Base-by-base conservation (phyloP, 2,329 filamentous ascomycete genomes). In the Colletotrichum sp. region DNA sequence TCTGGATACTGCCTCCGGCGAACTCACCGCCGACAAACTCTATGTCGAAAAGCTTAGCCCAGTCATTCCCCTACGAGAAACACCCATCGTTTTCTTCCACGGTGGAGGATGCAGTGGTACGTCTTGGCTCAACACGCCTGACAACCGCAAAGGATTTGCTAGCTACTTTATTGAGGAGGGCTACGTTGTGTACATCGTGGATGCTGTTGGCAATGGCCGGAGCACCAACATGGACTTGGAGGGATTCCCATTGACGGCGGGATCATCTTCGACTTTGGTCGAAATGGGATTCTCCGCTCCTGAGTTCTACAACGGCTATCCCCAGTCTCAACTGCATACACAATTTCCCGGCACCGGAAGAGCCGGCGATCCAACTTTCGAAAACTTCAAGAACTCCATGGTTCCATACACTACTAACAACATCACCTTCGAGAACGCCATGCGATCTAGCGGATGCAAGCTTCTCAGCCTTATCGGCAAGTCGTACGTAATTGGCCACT, bases 41-140 rank as follows among this genome's bases (percentile, higher is more conserved):
- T 91, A 91, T 76, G 87, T 90, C 36, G 89, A 91, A 81, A 84
- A 83, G 68, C 82, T 90, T 12, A 77, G 78, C 9, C 87, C 88
- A 16, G 72, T 57, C 18, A 16, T 36, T 5, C 36, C 55, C 15
- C 30, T 68, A 13, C 10, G 30, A 10, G n/a, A 57, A 10, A 73
- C n/a, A 5, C 65, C 71, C n/a, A 38, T 74, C 13, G 43, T 74
- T 15, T 65, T 74, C 43, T 69, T 74, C 66, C 71, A 74, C 15
- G 71, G 71, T 18, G 66, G 71, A 10, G 71, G 66, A 28, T 64
- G 43, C 24, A 65, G 57, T 30, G 71, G 65, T n/a, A 68, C 61
- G 6, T 43, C 58, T 13, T 87, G 84, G 83, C 78, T 86, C 15
- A 85, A 85, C 34, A 90, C 88, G 38, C 88, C 89, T 6, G 87